A percentile compares a stretch with the other conserved stretches of the same genome.
phyloP scores from a whole-genome alignment of 176 grass and related monocot species.

The Carex pumila region DNA sequence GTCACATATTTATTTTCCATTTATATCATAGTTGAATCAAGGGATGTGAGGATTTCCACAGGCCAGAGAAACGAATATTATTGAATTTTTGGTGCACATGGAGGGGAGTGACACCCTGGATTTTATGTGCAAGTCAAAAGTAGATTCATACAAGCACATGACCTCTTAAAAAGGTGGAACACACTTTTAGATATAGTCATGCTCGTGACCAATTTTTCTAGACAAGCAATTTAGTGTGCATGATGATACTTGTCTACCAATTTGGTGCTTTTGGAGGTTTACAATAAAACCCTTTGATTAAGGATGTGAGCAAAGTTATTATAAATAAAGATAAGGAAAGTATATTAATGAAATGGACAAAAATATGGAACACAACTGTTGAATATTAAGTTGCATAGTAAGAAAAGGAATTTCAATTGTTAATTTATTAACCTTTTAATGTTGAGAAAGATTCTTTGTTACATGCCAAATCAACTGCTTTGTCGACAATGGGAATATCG shows the following conservation, averaged over 20 bases:
- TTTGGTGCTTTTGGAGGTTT: neutral
- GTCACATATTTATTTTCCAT: neutral
- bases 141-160: neutral
- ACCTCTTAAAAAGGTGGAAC: neutral
- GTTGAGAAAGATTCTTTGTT: slow-evolving; percentile 41
- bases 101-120: neutral
- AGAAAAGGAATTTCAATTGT: neutral
- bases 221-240: neutral
- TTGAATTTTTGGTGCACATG: neutral
- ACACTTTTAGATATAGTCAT: neutral
- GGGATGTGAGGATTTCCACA: neutral
- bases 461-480: slow-evolving; percentile 79
- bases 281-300: slow-evolving; percentile 1
- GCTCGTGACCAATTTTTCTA: neutral
- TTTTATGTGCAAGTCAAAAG: neutral
- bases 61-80: neutral
- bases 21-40: neutral
- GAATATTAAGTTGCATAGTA: neutral
- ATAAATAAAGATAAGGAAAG: neutral
- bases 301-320: neutral
- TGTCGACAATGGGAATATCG: slow-evolving; percentile 76
- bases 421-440: slow-evolving; percentile 38
- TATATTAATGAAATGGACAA: neutral
- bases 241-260: neutral
- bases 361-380: neutral